These are phyloP conservation scores for Talaromyces sp. DNA, from an alignment of 2,329 filamentous ascomycete genomes.

Conservation along the genomic window DNA sequence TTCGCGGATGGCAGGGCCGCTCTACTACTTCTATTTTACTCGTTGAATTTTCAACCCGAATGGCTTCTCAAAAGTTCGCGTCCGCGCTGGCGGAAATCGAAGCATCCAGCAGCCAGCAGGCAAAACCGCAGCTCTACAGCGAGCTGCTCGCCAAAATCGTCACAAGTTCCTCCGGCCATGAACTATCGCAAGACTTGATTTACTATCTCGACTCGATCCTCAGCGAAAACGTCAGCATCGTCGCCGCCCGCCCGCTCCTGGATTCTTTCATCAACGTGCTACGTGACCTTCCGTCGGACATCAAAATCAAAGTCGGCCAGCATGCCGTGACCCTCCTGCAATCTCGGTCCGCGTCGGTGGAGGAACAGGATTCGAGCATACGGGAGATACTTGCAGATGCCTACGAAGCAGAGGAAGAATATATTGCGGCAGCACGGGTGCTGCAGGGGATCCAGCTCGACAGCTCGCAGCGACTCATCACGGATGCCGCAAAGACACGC, in stretches of 20 bases:
- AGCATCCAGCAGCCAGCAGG: slow-evolving; percentile 40
- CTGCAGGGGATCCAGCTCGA: slow-evolving; percentile 85
- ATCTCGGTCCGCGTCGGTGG: slow-evolving; percentile 66
- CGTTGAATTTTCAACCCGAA: slow-evolving; percentile 16
- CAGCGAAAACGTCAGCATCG: slow-evolving; percentile 65
- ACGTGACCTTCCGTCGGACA: slow-evolving; percentile 48
- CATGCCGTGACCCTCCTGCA: slow-evolving; percentile 65
- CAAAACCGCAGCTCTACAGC: slow-evolving; percentile 54
- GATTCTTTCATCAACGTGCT: slow-evolving; percentile 62
- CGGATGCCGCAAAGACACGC: slow-evolving; percentile 72
- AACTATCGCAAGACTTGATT: slow-evolving; percentile 58
- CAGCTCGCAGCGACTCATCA: slow-evolving; percentile 76
- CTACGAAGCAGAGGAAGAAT: slow-evolving; percentile 79
- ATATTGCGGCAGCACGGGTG: slow-evolving; percentile 67
- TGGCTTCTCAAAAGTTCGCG: slow-evolving; percentile 48
- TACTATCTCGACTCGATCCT: slow-evolving; percentile 67
- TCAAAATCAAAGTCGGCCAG: slow-evolving; percentile 70
- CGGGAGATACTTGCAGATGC: slow-evolving; percentile 78
- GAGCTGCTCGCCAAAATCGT: slow-evolving; percentile 54
- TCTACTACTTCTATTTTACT: not conserved
- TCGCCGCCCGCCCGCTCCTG: slow-evolving; percentile 68
- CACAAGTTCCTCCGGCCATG: slow-evolving; percentile 37
- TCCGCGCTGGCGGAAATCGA: slow-evolving; percentile 48
- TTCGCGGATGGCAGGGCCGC: not conserved
- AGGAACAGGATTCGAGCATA: slow-evolving; percentile 76